Evolutionary conservation across 1,284 basidiomycete genomes (phyloP), one percentile per base, ranked within the genome.

Genomic region (Agroathelia rolfsii): DNA sequence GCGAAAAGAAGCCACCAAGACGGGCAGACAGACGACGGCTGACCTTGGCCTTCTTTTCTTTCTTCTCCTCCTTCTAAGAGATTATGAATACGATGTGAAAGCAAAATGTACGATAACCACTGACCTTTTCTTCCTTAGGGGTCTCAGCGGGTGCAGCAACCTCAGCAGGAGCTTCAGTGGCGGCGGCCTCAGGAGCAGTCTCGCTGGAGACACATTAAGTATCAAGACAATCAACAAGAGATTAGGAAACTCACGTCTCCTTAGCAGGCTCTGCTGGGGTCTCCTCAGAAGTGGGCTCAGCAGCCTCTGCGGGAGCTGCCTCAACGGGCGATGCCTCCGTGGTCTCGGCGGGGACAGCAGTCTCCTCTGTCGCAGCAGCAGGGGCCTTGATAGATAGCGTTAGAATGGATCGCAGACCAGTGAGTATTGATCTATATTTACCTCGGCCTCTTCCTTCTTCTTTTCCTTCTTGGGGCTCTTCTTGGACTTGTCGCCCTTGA

Each of bases 1-100:
- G 49, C 65, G 80, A 86, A 70, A 90, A 86, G 58, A 86, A 69
- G 37, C 79, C 78, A 34, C 68, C 69, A 20, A 87, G 75, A 19
- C 81, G 81, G 19, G 76, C 67, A 27, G 84, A 87, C 41, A 87
- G 59, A 42, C 84, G 81, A 42, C 83, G 81, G 38, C 69, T 59
- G 41, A 84, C 73, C 55, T 85, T 86, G 38, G 56, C 51, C 45
- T 59, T 66, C 35, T 47, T 55, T 31, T 53, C 49, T 42, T 61
- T 56, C 38, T 61, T 50, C 40, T 64, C 60, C 31, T 63, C 56
- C n/a, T n/a, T n/a, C 43, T 68, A 6, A 20, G n/a, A 16, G 2
- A 14, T 19, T 7, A 8, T 11, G 25, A 6, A 48, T 14, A 40
- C 6, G 23, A n/a, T n/a, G 13, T 12, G 1, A n/a, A 2, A 13